These are phyloP conservation scores for Clitoria ternatea DNA, from an alignment of 306 rosid species.

Conservation along the genomic window DNA sequence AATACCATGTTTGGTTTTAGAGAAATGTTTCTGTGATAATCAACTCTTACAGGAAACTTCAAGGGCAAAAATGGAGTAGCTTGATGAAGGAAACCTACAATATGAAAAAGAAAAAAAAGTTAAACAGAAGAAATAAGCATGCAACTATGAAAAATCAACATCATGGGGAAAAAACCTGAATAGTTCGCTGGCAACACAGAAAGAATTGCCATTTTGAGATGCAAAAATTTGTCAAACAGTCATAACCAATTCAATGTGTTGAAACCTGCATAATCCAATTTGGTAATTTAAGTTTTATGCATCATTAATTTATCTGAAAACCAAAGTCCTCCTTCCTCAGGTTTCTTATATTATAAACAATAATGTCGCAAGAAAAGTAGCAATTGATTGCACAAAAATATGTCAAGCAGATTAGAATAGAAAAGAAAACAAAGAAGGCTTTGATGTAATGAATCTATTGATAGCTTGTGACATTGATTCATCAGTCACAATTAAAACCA, in stretches of 20 bases:
- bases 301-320: background rate
- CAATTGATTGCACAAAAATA: background rate
- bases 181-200: conserved; percentile 26
- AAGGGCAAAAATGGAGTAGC: conserved; percentile 34
- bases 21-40: conserved; percentile 22
- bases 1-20: conserved; percentile 35
- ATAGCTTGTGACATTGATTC: conserved; percentile 6
- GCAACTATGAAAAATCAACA: background rate
- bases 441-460: background rate
- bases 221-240: conserved; percentile 11
- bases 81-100: conserved; percentile 40
- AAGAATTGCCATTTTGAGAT: conserved; percentile 39
- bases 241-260: background rate
- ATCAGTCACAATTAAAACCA: background rate
- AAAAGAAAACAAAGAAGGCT: background rate
- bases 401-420: background rate
- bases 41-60: conserved; percentile 28
- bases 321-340: background rate
- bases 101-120: conserved; percentile 8
- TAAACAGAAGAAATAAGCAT: conserved; percentile 9
- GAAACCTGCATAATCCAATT: conserved; percentile 10
- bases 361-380: background rate
- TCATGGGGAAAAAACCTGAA: conserved; percentile 38
- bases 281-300: conserved; percentile 6
- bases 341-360: background rate